A percentile compares a stretch with the other conserved stretches of the same genome.
phyloP scores from a whole-genome alignment of 305 asterid genomes.

The Rubia balearica region DNA sequence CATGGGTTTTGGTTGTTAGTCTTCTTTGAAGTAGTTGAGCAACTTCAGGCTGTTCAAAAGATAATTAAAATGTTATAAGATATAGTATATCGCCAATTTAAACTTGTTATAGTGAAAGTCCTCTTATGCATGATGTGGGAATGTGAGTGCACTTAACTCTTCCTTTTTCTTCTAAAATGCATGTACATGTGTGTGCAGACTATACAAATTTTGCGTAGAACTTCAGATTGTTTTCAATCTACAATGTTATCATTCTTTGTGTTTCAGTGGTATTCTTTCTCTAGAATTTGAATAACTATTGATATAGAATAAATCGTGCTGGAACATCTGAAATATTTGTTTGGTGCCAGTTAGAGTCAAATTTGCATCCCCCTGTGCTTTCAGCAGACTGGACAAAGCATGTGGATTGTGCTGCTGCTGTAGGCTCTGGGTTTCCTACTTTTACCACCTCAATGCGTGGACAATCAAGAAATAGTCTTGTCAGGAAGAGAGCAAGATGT shows the following conservation, averaged over 20 bases:
- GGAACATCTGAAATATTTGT: slow-evolving; percentile 2
- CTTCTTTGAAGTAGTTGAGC: background rate
- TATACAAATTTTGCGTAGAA: no score
- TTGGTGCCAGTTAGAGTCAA: slow-evolving; percentile 69
- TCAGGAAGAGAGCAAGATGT: slow-evolving; percentile 42
- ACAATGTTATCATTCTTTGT: background rate
- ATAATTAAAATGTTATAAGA: background rate
- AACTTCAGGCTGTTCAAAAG: background rate
- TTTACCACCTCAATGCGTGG: slow-evolving; percentile 40
- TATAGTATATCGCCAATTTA: background rate
- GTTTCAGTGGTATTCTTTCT: background rate
- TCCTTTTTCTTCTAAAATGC: background rate
- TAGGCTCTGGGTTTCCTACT: slow-evolving; percentile 77
- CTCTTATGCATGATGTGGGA: background rate
- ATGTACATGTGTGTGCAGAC: no score
- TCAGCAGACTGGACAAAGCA: slow-evolving; percentile 75
- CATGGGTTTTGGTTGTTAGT: background rate
- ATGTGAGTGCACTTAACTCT: background rate
- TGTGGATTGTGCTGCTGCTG: slow-evolving; percentile 56
- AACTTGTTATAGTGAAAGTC: background rate
- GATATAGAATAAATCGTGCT: no score
- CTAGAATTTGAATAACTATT: background rate
- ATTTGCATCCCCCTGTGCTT: slow-evolving; percentile 61
- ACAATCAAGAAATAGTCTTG: slow-evolving; percentile 46
- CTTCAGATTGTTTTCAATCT: background rate